These are phyloP conservation scores for Fusarium sulawesiense DNA, from an alignment of 2,329 filamentous ascomycete genomes.

Conservation along the genomic window DNA sequence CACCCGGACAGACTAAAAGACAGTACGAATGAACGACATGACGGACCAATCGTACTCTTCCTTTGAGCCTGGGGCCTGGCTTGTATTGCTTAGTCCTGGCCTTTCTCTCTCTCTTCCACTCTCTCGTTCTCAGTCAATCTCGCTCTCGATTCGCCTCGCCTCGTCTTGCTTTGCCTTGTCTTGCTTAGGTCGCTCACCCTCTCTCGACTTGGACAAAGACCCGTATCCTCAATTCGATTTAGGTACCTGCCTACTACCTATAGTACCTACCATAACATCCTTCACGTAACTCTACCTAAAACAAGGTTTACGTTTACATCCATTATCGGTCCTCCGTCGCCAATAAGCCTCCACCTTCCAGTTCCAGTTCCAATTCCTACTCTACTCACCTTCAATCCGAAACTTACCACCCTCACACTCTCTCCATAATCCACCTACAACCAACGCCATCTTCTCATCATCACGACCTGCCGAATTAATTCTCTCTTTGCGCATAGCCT, in stretches of 20 bases:
- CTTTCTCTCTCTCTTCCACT: conserved; percentile 3
- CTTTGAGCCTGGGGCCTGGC: conserved; percentile 20
- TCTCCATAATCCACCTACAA: conserved; percentile 15
- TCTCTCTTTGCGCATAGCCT: conserved; percentile 20
- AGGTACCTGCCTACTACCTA: neutral
- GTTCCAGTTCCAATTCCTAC: conserved; percentile 32
- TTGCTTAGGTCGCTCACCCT: conserved; percentile 21
- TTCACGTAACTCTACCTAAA: conserved; percentile 26
- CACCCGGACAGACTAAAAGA: conserved; percentile 26
- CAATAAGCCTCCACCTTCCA: conserved; percentile 31
- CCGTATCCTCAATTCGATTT: conserved; percentile 31
- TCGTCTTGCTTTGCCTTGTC: neutral
- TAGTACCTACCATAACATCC: neutral
- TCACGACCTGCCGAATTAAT: conserved; percentile 21
- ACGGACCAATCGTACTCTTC: conserved; percentile 40
- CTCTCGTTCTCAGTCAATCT: conserved; percentile 8
- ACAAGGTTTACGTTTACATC: conserved; percentile 40
- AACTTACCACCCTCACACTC: conserved; percentile 19
- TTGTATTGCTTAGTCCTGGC: conserved; percentile 3
- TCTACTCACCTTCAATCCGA: conserved; percentile 23
- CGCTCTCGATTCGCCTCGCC: neutral
- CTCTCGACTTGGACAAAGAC: conserved; percentile 35
- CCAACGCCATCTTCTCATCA: conserved; percentile 29
- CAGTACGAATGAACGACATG: conserved; percentile 27
- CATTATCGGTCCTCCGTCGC: conserved; percentile 26